Percentiles rank a stretch among this genome's conserved stretches.
These are phyloP conservation scores for Hypoxylon sp. DNA, from an alignment of 2,329 filamentous ascomycete species.

Conservation along the genomic window DNA sequence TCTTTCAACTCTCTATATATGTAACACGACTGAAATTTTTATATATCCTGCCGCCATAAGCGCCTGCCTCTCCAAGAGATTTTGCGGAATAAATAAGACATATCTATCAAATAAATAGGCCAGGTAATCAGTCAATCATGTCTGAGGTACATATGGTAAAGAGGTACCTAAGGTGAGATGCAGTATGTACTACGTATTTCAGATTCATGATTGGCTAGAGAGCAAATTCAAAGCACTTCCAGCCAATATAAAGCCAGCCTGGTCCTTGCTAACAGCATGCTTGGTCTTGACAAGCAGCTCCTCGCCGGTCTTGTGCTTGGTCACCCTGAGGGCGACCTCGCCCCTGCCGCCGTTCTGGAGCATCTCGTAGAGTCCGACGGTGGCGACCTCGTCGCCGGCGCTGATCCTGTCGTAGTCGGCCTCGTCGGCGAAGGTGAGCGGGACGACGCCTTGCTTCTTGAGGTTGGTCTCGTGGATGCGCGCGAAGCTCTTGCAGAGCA, in stretches of 20 bases:
- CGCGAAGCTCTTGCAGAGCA: slow-evolving; percentile 86
- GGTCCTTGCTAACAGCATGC: slow-evolving; percentile 88
- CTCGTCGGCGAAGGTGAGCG: slow-evolving; percentile 88
- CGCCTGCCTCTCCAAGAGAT: too few relatives aligned
- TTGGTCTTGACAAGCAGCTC: slow-evolving; percentile 77
- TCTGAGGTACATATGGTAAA: too few relatives aligned
- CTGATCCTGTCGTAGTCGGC: slow-evolving; percentile 85
- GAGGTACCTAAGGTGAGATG: too few relatives aligned
- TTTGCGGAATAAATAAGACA: too few relatives aligned
- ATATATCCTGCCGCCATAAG: slow-evolving; percentile 7
- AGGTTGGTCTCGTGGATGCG: slow-evolving; percentile 95
- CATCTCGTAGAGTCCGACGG: slow-evolving; percentile 84
- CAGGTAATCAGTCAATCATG: too few relatives aligned
- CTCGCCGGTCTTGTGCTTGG: slow-evolving; percentile 68
- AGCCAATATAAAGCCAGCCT: slow-evolving; percentile 90
- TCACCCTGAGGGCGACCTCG: slow-evolving; percentile 73
- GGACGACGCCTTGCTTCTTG: slow-evolving; percentile 97
- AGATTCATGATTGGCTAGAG: slow-evolving; percentile 69
- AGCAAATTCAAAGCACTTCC: slow-evolving; percentile 93
- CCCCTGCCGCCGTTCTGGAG: slow-evolving; percentile 80
- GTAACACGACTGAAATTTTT: slow-evolving; percentile 5
- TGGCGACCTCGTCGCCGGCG: slow-evolving; percentile 84
- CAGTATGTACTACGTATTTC: too few relatives aligned
- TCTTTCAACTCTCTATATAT: slow-evolving; percentile 13
- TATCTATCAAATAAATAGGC: too few relatives aligned